phyloP scores from a whole-genome alignment of 352 stramenopile genomes.

The Pythium pyrilobum region DNA sequence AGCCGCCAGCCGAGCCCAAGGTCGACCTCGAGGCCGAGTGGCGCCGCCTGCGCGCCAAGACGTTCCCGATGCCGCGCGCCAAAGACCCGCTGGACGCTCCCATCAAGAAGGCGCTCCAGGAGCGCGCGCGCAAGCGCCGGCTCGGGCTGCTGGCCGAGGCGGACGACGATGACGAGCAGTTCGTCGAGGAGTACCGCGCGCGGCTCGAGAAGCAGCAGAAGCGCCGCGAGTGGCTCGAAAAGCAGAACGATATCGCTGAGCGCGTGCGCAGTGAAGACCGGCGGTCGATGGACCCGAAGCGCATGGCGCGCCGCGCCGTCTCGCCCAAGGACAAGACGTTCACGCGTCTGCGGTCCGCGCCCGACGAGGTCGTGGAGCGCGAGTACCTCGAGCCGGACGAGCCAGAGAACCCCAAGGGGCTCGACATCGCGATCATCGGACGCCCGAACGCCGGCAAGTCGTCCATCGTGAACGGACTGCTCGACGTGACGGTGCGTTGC shows the following conservation, averaged over 20 bases:
- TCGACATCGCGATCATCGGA: slow-evolving; percentile 80
- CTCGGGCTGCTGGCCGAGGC: slow-evolving; percentile 19
- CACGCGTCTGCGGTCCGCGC: slow-evolving; percentile 49
- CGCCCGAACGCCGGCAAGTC: slow-evolving; percentile 86
- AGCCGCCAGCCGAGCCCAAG: neutral
- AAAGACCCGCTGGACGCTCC: slow-evolving; percentile 15
- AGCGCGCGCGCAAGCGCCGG: slow-evolving; percentile 19
- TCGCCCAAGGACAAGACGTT: slow-evolving; percentile 61
- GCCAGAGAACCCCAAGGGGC: slow-evolving; percentile 47
- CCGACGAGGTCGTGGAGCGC: slow-evolving; percentile 60
- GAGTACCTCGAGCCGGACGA: slow-evolving; percentile 75
- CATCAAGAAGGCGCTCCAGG: slow-evolving; percentile 21
- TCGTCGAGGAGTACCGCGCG: slow-evolving; percentile 9
- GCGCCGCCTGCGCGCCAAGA: slow-evolving; percentile 19
- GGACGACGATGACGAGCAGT: slow-evolving; percentile 20
- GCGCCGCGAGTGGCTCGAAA: slow-evolving; percentile 10
- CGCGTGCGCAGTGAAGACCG: neutral
- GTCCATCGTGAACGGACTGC: slow-evolving; percentile 76
- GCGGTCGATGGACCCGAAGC: neutral
- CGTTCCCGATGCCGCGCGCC: slow-evolving; percentile 9
- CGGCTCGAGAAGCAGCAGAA: slow-evolving; percentile 13
- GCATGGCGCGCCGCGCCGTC: slow-evolving; percentile 9
- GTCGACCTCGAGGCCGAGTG: slow-evolving; percentile 21
- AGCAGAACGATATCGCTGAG: slow-evolving; percentile 4
- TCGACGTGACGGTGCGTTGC: slow-evolving; percentile 58